These are phyloP conservation scores for Geopyxis carbonaria DNA, from an alignment of 495 filamentous ascomycete species.

Conservation along the genomic window DNA sequence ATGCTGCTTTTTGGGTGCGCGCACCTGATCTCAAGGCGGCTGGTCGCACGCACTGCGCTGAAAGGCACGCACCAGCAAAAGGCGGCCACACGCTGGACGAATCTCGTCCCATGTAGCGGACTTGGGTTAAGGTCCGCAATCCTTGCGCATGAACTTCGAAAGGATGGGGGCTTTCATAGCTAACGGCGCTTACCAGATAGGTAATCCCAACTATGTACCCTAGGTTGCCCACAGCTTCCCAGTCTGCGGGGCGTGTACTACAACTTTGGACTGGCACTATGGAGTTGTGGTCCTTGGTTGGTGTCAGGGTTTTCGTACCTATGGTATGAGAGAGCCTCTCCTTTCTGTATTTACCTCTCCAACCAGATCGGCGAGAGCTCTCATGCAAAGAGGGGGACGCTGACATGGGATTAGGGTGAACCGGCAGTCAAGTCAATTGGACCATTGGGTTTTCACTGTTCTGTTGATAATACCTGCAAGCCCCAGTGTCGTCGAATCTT, in stretches of 20 bases:
- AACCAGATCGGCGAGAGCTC: slow-evolving; percentile 5
- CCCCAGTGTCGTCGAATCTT: not conserved
- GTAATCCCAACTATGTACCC: not conserved
- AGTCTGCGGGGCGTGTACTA: slow-evolving; percentile 3
- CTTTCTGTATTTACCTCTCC: slow-evolving; percentile 3
- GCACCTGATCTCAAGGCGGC: not conserved
- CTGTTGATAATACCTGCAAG: slow-evolving; percentile 3
- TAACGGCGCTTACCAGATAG: slow-evolving; percentile 5
- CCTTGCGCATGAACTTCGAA: slow-evolving; percentile 3
- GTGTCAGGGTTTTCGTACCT: not conserved
- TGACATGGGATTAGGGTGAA: not conserved
- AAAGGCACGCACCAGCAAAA: not conserved
- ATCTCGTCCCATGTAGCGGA: not conserved
- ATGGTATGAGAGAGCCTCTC: not conserved
- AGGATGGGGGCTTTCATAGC: not conserved
- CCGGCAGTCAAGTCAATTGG: not conserved
- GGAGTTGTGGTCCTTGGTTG: slow-evolving; percentile 2
- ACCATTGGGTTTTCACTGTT: not conserved
- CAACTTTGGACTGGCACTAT: not conserved
- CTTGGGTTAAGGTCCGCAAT: not conserved
- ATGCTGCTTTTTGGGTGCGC: not conserved
- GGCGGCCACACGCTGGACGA: slow-evolving; percentile 3
- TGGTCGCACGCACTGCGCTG: not conserved
- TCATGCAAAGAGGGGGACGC: not conserved
- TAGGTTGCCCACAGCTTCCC: slow-evolving; percentile 2